A percentile compares a stretch with the other conserved stretches of the same genome.
These are phyloP conservation scores for Cardamine occulta DNA, from an alignment of 345 rosid genomes.

Conservation along the genomic window DNA sequence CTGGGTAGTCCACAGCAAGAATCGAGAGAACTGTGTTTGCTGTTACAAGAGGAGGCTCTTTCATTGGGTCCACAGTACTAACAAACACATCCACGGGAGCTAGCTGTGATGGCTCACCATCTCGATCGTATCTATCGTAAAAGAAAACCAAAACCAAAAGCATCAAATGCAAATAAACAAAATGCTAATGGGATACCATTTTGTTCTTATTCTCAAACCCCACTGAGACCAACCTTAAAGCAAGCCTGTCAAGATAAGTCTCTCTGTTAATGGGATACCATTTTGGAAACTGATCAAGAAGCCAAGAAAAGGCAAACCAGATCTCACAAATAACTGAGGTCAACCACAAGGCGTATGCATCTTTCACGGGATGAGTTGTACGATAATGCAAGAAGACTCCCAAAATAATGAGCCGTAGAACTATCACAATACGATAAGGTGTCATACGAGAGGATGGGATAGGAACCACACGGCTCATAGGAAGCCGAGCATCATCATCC, in stretches of 20 bases:
- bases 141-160: conserved; percentile 6
- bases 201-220: conserved; percentile 4
- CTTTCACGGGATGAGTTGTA: conserved; percentile 80
- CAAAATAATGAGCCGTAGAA: conserved; percentile 86
- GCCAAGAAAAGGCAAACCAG: conserved; percentile 99
- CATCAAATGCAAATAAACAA: neutral
- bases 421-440: conserved; percentile 76
- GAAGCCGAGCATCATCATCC: conserved; percentile 89
- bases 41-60: conserved; percentile 95
- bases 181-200: neutral
- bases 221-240: conserved; percentile 61
- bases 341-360: conserved; percentile 88
- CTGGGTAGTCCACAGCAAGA: conserved; percentile 96
- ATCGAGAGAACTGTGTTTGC: conserved; percentile 97
- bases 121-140: conserved; percentile 76
- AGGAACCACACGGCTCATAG: conserved; percentile 83
- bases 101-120: conserved; percentile 95
- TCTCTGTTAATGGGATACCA: conserved; percentile 94
- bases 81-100: conserved; percentile 92
- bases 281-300: conserved; percentile 97
- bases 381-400: conserved; percentile 94
- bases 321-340: conserved; percentile 96
- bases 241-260: conserved; percentile 90
- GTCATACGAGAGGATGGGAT: conserved; percentile 75
- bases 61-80: conserved; percentile 98